These are phyloP conservation scores for Talaromyces atroroseus DNA, from an alignment of 2,329 filamentous ascomycete species.

Conservation along the genomic window DNA sequence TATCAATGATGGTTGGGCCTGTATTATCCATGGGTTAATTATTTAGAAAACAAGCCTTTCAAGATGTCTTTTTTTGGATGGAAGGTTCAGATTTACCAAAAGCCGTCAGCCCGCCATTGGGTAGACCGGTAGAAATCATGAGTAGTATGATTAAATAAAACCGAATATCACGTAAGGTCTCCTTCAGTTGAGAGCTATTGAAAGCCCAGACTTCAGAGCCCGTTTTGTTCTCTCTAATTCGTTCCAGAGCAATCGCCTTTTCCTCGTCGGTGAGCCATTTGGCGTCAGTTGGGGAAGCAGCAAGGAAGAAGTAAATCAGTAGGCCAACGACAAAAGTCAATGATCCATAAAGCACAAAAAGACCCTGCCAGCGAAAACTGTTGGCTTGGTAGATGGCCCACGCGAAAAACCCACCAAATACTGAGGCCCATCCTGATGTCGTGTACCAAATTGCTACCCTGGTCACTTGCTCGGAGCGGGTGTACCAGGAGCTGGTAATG, in stretches of 20 bases:
- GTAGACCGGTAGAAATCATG: neutral
- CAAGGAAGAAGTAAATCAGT: conserved; percentile 12
- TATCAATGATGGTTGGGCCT: neutral
- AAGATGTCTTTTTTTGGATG: neutral
- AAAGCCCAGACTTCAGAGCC: conserved; percentile 16
- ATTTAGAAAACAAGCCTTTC: neutral
- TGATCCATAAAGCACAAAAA: conserved; percentile 12
- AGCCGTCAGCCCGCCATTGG: neutral
- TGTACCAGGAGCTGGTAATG: conserved; percentile 3
- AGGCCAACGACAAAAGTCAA: conserved; percentile 1
- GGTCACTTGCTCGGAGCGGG: neutral
- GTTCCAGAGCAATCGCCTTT: conserved; percentile 14
- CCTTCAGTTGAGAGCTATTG: neutral
- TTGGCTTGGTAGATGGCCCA: conserved; percentile 31
- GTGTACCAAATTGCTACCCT: conserved; percentile 4
- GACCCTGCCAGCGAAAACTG: conserved; percentile 36
- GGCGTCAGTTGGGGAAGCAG: conserved; percentile 16
- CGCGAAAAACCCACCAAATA: neutral
- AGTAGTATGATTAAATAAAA: neutral
- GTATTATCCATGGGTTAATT: too few relatives aligned
- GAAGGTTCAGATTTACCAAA: neutral
- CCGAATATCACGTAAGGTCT: neutral
- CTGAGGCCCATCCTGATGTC: neutral
- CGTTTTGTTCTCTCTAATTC: conserved; percentile 15
- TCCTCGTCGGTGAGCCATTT: conserved; percentile 16